These are phyloP conservation scores for Cordyceps militaris DNA, from an alignment of 2,329 filamentous ascomycete genomes.

Conservation along the genomic window DNA sequence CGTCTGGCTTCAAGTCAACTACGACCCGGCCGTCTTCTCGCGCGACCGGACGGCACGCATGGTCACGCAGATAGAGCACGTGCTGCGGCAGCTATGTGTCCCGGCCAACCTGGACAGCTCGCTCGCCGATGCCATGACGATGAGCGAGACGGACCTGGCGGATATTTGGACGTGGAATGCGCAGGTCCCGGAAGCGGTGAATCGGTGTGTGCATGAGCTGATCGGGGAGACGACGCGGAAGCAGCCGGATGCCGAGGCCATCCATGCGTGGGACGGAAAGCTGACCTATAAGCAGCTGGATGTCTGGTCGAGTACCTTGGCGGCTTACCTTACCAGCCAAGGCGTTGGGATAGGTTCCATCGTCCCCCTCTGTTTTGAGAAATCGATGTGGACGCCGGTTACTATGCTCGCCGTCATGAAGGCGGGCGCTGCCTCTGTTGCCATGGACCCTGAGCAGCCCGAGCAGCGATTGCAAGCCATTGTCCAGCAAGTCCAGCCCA, in stretches of 20 bases:
- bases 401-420: slow-evolving; percentile 20
- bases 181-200: slow-evolving; percentile 12
- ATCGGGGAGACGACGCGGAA: slow-evolving; percentile 29
- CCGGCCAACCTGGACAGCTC: not conserved
- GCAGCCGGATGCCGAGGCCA: slow-evolving; percentile 28
- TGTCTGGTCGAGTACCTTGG: slow-evolving; percentile 12
- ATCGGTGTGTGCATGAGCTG: slow-evolving; percentile 33
- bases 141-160: slow-evolving; percentile 14
- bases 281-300: slow-evolving; percentile 34
- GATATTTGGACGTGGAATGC: slow-evolving; percentile 13
- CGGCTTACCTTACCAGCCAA: slow-evolving; percentile 10
- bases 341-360: slow-evolving; percentile 22
- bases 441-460: slow-evolving; percentile 21
- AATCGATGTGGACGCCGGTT: slow-evolving; percentile 20
- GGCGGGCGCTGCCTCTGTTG: slow-evolving; percentile 20
- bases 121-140: not conserved
- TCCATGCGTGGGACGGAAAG: slow-evolving; percentile 37
- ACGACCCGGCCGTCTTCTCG: not conserved
- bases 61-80: not conserved
- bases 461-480: slow-evolving; percentile 16
- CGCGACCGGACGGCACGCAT: not conserved
- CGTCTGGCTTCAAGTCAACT: slow-evolving; percentile 4
- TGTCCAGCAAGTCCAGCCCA: slow-evolving; percentile 15
- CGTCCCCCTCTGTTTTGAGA: slow-evolving; percentile 21
- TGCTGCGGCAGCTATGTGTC: slow-evolving; percentile 4